Evolutionary conservation across 208 protist genomes (phyloP), one percentile per base, ranked within the genome.

Genomic region (Balamuthia mandrillaris): DNA sequence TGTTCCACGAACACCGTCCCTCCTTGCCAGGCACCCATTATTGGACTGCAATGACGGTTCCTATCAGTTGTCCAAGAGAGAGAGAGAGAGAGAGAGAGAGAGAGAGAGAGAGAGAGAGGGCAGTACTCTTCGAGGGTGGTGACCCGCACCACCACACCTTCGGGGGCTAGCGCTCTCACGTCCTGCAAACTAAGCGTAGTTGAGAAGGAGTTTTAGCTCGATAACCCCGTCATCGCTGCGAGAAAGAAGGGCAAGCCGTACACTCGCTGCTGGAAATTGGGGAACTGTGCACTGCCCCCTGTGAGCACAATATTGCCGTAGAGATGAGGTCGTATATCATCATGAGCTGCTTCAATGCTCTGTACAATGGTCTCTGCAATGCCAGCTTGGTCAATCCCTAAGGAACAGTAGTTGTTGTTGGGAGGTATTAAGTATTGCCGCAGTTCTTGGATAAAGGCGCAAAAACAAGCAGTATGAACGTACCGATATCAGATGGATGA

Each of bases 321-420:
- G 1, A 92, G 58, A 27, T 72, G 42, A 39, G 31, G 14, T 21
- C 88, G 88, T 51, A 92, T 42, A 52, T 89, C 74, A 12, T 21
- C 3, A 37, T 74, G 82, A 33, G 86, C 85, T 29, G 31, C 45
- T 27, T 86, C 70, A 12, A 90, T 68, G 21, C 86, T 54, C 85
- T 92, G 86, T n/a, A 88, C 45, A 31, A 91, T 89, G 3, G 65
- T 74, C 29, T 92, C 89, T 9, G 89, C 88, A n/a, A 92, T 10
- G 44, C 89, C 89, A 14, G 84, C 89, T 45, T 91, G 87, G 31
- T 81, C 45, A 9, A 90, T 84, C 18, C 87, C 87, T 81, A 83
- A 63, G 52, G 61, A 81, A 81, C 18, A 16, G 18, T 81, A 24
- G 21, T 18, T 70, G n/a, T 70, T 70, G 29, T 27, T 63, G 61